Evolutionary conservation across 2,329 filamentous ascomycete species (phyloP).

Genomic region (Zymoseptoria tritici): DNA sequence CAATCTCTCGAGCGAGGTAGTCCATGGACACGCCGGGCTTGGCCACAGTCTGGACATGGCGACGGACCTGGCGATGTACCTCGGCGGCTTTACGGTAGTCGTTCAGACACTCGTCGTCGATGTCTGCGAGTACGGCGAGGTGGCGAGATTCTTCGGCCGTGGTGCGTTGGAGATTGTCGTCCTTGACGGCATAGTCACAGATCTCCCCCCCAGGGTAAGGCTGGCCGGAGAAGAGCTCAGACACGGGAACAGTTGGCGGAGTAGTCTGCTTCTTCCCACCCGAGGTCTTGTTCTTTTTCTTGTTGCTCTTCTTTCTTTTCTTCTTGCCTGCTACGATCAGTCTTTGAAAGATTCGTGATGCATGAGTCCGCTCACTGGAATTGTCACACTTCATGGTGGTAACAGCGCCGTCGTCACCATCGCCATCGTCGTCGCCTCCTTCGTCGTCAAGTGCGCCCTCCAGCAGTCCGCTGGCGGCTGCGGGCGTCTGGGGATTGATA

Average conservation of each 20-base stretch:
- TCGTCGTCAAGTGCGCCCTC: conserved; percentile 27
- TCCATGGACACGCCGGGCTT: conserved; percentile 74
- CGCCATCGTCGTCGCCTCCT: conserved; percentile 22
- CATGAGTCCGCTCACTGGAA: neutral
- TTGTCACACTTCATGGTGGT: conserved; percentile 5
- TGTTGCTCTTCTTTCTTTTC: conserved; percentile 14
- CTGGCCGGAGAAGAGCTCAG: conserved; percentile 64
- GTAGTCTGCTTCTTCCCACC: conserved; percentile 74
- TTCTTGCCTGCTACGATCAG: conserved; percentile 12
- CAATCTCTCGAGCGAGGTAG: conserved; percentile 80
- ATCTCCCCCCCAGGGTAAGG: conserved; percentile 72
- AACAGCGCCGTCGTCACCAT: conserved; percentile 22
- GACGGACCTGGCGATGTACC: conserved; percentile 78
- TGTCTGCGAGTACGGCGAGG: no score
- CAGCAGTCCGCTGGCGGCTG: conserved; percentile 30
- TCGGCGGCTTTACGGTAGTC: conserved; percentile 83
- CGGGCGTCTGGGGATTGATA: conserved; percentile 30
- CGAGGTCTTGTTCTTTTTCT: conserved; percentile 70
- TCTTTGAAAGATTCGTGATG: neutral
- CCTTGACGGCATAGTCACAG: no score
- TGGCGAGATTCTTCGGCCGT: no score
- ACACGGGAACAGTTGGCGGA: conserved; percentile 66
- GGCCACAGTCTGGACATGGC: conserved; percentile 69
- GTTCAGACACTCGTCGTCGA: conserved; percentile 69
- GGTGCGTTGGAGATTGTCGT: no score